Percentiles rank a stretch among this genome's conserved stretches.
Conservation (phyloP, 2,329 filamentous ascomycete genomes). For the Phialophora chinensis region DNA sequence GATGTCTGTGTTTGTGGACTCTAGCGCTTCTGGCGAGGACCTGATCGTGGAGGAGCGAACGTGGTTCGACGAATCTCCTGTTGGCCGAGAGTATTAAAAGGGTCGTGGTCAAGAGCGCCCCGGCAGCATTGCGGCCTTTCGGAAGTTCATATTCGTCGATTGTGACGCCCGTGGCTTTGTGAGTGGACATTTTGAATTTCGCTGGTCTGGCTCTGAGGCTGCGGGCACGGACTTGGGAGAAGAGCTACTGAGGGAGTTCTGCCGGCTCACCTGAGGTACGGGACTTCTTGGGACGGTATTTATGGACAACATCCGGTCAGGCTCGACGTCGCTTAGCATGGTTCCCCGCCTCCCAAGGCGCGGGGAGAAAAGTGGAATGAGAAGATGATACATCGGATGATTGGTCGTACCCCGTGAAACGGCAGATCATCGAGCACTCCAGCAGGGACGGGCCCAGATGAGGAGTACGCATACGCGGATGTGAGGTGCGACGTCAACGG, state of each 20-base stretch:
- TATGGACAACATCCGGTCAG: conserved; percentile 14
- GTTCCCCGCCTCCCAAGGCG: conserved; percentile 29
- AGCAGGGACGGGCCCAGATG: conserved; percentile 13
- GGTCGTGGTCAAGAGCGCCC: conserved; percentile 21
- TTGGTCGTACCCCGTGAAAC: conserved; percentile 11
- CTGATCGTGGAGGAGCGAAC: conserved; percentile 34
- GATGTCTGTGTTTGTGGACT: conserved; percentile 25
- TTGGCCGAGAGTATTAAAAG: conserved; percentile 32
- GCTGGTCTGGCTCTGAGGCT: conserved; percentile 3
- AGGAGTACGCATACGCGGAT: conserved; percentile 27
- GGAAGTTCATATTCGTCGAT: conserved; percentile 33
- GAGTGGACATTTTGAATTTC: conserved; percentile 26
- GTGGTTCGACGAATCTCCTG: conserved; percentile 33
- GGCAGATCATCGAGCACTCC: conserved; percentile 8
- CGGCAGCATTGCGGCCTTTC: conserved; percentile 24
- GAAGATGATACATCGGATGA: conserved; percentile 11
- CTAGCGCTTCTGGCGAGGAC: conserved; percentile 26
- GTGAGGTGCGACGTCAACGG: conserved; percentile 9
- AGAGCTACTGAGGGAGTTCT: conserved; percentile 17
- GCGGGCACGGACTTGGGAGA: background rate
- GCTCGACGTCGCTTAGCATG: conserved; percentile 18
- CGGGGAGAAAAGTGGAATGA: conserved; percentile 18
- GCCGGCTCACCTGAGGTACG: conserved; percentile 9
- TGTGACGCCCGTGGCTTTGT: conserved; percentile 33
- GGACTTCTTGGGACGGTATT: conserved; percentile 5